Conservation (phyloP, 2,329 filamentous ascomycete species). For the Penicillium sp. region DNA sequence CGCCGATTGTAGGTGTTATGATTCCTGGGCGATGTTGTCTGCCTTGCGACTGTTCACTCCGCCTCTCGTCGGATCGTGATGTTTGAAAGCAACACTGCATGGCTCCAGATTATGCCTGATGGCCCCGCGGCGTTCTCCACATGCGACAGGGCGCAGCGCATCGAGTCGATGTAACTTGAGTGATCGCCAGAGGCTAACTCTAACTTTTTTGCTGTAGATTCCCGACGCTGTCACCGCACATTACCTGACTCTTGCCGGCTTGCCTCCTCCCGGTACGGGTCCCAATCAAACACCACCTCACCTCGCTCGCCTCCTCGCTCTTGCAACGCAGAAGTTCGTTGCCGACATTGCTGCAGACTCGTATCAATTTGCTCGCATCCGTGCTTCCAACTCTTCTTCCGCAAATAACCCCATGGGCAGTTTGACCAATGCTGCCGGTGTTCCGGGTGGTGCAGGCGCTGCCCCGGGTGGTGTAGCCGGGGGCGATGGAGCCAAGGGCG, state of each 20-base stretch:
- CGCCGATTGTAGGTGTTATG: slow-evolving; percentile 70
- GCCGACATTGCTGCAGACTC: slow-evolving; percentile 95
- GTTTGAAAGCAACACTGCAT: background rate
- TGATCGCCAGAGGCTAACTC: slow-evolving; percentile 5
- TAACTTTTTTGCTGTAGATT: slow-evolving; percentile 54
- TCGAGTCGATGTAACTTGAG: background rate
- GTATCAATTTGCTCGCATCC: slow-evolving; percentile 95
- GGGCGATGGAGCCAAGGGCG: slow-evolving; percentile 35
- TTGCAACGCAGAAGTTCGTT: slow-evolving; percentile 98
- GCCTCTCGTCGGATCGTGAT: background rate
- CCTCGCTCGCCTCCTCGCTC: slow-evolving; percentile 84
- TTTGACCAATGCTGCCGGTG: slow-evolving; percentile 60
- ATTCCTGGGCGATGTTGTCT: background rate
- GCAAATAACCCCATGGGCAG: slow-evolving; percentile 89
- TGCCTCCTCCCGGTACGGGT: slow-evolving; percentile 77
- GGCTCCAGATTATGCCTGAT: too few species aligned
- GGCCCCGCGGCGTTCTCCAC: too few species aligned
- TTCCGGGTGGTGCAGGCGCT: slow-evolving; percentile 52
- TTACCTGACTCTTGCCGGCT: slow-evolving; percentile 92
- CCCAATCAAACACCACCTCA: slow-evolving; percentile 72
- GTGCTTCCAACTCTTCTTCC: slow-evolving; percentile 79
- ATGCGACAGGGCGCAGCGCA: background rate
- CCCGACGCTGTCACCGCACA: slow-evolving; percentile 96
- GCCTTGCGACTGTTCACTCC: background rate
- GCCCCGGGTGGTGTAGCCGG: slow-evolving; percentile 44